phyloP scores from a whole-genome alignment of 2,329 filamentous ascomycete species.

The Chaetomiaceae sp. region DNA sequence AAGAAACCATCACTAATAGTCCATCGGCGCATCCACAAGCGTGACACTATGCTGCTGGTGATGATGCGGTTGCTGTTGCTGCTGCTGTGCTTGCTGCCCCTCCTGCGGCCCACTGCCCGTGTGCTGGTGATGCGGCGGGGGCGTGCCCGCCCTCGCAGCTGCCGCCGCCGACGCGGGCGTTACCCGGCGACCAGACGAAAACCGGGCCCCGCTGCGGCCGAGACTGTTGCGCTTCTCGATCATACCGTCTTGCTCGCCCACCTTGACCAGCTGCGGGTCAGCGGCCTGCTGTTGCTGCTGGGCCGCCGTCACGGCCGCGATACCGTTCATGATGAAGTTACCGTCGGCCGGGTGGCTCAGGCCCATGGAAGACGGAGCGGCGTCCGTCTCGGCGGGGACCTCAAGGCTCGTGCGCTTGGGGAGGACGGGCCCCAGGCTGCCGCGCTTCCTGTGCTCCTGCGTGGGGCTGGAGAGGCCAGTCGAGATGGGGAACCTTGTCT shows the following conservation, averaged over 20 bases:
- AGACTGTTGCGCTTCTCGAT: constrained; percentile 64
- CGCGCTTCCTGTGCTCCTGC: constrained; percentile 48
- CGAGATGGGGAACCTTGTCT: constrained; percentile 80
- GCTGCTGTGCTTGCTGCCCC: constrained; percentile 26
- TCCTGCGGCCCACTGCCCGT: background rate
- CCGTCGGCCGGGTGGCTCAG: constrained; percentile 31
- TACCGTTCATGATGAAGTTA: constrained; percentile 41
- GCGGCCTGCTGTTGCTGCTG: background rate
- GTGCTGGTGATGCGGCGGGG: constrained; percentile 8
- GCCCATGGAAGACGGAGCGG: constrained; percentile 36
- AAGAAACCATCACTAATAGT: constrained; percentile 48
- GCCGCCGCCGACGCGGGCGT: constrained; percentile 31
- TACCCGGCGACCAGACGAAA: constrained; percentile 50
- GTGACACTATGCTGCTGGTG: constrained; percentile 50
- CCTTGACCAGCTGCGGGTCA: constrained; percentile 24
- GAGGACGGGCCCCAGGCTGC: constrained; percentile 47
- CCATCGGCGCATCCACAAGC: constrained; percentile 73
- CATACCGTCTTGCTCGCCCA: constrained; percentile 20
- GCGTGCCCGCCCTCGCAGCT: constrained; percentile 26
- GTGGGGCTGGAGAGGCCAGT: constrained; percentile 57
- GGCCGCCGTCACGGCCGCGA: background rate
- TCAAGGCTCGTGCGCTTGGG: constrained; percentile 69
- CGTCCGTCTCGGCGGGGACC: constrained; percentile 58
- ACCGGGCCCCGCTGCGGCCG: constrained; percentile 46
- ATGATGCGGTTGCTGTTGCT: constrained; percentile 24